Evolutionary conservation across 2,329 filamentous ascomycete species (phyloP), one percentile per base, ranked within the genome.

Genomic region (Colletotrichum cuscutae): DNA sequence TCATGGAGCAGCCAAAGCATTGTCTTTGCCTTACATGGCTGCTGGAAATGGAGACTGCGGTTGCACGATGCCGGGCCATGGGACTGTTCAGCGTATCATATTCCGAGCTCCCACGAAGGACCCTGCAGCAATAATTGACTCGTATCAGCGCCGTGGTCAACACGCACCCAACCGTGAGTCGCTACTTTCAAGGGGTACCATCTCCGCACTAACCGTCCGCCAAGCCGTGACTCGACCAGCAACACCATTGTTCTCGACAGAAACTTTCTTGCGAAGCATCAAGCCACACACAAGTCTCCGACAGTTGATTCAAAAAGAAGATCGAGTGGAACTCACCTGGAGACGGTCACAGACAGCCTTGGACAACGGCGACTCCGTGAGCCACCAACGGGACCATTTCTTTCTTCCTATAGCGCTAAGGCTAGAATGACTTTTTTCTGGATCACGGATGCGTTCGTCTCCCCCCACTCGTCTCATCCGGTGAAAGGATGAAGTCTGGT

Each of bases 361-460:
- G 42, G 60, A 42, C 28, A 56, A 54, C 60, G 60, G 60, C 28
- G 9, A 49, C 54, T 64, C 32, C 65, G 70, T 54, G 19, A 32
- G 32, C 60, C 42, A 60, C 65, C 52, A 60, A 65, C 65, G n/a
- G 42, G 58, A 30, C 58, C 65, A 53, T 71, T 53, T n/a, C 26
- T 59, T 61, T 54, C 37, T n/a, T 56, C 26, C 52, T 56, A 42
- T 56, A 32, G 30, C 58, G 58, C 59, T 72, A 58, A n/a, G 65
- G 68, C 53, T 64, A 28, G 42, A 69, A 60, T 60, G 46, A 61
- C 66, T 72, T 65, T 65, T 70, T 70, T 54, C 66, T 70, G 66
- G 59, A 69, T 42, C 66, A 70, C 56, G 28, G 66, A 65, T 59
- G 66, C 56, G 66, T 70, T 72, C 70, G 32, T 72, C 70, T 57